These are phyloP conservation scores for Paradendryphiella salina DNA, from an alignment of 2,329 filamentous ascomycete species.

Conservation along the genomic window DNA sequence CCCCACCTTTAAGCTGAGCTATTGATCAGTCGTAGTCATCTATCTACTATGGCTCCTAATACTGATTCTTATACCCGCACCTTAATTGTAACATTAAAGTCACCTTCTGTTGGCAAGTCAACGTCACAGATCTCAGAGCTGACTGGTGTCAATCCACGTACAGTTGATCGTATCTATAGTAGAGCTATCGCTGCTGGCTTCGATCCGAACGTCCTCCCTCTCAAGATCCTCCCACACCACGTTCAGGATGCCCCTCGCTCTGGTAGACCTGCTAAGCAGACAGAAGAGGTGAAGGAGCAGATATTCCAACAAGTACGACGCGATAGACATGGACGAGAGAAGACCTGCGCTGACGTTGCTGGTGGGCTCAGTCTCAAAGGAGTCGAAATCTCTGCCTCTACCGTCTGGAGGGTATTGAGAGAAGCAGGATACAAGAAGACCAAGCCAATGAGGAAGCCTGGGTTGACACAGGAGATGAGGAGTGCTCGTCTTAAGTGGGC, in stretches of 20 bases:
- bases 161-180: slow-evolving; percentile 9
- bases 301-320: slow-evolving; percentile 5
- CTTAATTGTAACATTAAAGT: slow-evolving; percentile 7
- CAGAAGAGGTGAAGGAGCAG: not conserved
- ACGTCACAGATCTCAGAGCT: slow-evolving; percentile 1
- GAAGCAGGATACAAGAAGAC: slow-evolving; percentile 8
- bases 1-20: not conserved
- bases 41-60: slow-evolving; percentile 7
- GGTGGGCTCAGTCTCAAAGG: slow-evolving; percentile 7
- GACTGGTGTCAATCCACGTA: slow-evolving; percentile 3
- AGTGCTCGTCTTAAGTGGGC: not conserved
- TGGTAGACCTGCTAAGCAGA: slow-evolving; percentile 9
- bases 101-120: not conserved
- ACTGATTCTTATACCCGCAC: slow-evolving; percentile 10
- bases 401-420: not conserved
- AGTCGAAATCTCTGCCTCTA: not conserved
- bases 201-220: slow-evolving; percentile 2
- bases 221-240: slow-evolving; percentile 6
- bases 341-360: slow-evolving; percentile 8
- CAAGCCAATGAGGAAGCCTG: slow-evolving; percentile 13
- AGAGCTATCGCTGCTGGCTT: slow-evolving; percentile 13
- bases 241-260: slow-evolving; percentile 10
- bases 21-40: not conserved
- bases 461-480: slow-evolving; percentile 4
- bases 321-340: slow-evolving; percentile 14